phyloP scores from a whole-genome alignment of 441 rosid genomes.

The Macaranga tanarius region DNA sequence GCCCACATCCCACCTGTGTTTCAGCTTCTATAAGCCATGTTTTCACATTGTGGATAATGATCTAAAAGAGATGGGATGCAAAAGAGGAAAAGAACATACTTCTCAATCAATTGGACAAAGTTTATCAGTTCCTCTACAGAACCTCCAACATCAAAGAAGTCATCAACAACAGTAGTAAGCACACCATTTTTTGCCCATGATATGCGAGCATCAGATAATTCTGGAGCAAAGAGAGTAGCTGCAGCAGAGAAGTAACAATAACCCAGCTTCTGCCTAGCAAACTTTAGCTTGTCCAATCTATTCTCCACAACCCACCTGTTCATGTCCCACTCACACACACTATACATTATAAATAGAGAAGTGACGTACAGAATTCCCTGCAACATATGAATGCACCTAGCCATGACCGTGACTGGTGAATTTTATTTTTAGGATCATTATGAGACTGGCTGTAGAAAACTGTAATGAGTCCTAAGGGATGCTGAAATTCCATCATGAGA shows the following conservation, averaged over 20 bases:
- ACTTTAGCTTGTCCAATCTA: slow-evolving; percentile 64
- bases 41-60: slow-evolving; percentile 12
- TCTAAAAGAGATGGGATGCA: slow-evolving; percentile 7
- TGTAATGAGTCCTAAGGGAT: not conserved
- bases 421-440: not conserved
- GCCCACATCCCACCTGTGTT: slow-evolving; percentile 62
- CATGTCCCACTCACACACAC: not conserved
- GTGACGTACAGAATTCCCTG: not conserved
- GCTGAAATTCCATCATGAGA: not conserved
- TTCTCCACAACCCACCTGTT: slow-evolving; percentile 71
- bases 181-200: slow-evolving; percentile 89
- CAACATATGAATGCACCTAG: not conserved
- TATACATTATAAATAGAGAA: not conserved
- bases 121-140: slow-evolving; percentile 65
- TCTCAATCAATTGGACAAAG: slow-evolving; percentile 57
- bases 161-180: slow-evolving; percentile 79
- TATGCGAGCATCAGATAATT: slow-evolving; percentile 72
- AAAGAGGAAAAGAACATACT: slow-evolving; percentile 34
- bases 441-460: not conserved
- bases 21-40: slow-evolving; percentile 13
- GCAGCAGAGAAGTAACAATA: slow-evolving; percentile 84
- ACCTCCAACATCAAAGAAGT: slow-evolving; percentile 83
- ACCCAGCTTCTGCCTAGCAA: slow-evolving; percentile 74
- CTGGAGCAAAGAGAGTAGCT: slow-evolving; percentile 59
- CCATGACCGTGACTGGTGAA: not conserved